These are phyloP conservation scores for Truncatella angustata DNA, from an alignment of 2,329 filamentous ascomycete genomes.

Conservation along the genomic window DNA sequence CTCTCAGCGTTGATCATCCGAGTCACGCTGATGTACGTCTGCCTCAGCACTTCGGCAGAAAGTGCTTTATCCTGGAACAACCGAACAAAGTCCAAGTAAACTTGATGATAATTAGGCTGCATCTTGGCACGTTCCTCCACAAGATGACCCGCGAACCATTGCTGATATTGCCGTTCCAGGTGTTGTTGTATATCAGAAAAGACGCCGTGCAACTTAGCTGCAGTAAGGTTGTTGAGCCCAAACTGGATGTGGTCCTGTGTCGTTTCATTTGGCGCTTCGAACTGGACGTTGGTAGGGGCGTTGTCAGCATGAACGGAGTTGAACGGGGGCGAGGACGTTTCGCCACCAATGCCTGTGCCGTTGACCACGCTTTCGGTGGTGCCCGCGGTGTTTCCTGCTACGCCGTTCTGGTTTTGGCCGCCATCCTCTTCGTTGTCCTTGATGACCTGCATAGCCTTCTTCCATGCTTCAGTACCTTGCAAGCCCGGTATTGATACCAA, in stretches of 20 bases:
- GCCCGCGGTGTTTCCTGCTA: constrained; percentile 29
- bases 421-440: constrained; percentile 64
- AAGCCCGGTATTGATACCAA: constrained; percentile 79
- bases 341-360: constrained; percentile 56
- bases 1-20: constrained; percentile 87
- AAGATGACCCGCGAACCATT: constrained; percentile 95
- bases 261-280: constrained; percentile 80
- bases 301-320: constrained; percentile 74
- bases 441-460: constrained; percentile 78
- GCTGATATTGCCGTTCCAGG: constrained; percentile 77
- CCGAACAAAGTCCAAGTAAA: constrained; percentile 87
- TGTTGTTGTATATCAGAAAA: constrained; percentile 77
- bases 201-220: constrained; percentile 82
- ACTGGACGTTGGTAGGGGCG: constrained; percentile 59
- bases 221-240: constrained; percentile 93
- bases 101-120: constrained; percentile 92
- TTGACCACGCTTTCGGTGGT: constrained; percentile 60
- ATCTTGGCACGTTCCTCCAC: constrained; percentile 96
- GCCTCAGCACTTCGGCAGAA: constrained; percentile 86
- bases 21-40: constrained; percentile 85
- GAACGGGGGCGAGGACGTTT: constrained; percentile 70
- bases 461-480: constrained; percentile 80
- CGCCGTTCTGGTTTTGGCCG: constrained; percentile 54
- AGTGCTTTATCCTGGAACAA: constrained; percentile 76
- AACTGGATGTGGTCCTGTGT: constrained; percentile 93